Base-by-base conservation (phyloP, 1,284 basidiomycete genomes). In the Sparassis latifolia region DNA sequence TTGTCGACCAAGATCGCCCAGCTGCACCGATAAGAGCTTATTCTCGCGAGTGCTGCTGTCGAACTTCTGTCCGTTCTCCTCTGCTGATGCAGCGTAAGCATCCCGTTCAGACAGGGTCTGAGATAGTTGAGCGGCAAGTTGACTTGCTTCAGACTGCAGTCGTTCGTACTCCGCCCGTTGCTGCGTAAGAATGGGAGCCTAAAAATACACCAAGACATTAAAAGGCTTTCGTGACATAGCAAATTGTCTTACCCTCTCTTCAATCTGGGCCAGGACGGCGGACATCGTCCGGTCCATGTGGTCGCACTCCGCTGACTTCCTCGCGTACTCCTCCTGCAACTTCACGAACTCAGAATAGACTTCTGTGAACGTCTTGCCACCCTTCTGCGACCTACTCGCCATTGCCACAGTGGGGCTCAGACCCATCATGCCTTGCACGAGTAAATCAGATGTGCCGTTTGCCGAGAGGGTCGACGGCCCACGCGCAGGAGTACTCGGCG, bases 341-440 rank as follows among this genome's bases (percentile, higher is more conserved):
- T 82, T 78, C 44, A 93, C 82, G 58, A 90, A 89, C 58, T 92
- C 89, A n/a, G 86, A 78, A 63, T 95, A 96, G 12, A 96, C 83
- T 63, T 94, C 86, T 0, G 92, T 94, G 68, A 94, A 92, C 2
- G 85, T 87, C 74, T 89, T 89, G 27, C 92, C 92, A 32, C 74
- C 78, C 63, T 77, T 80, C 68, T 91, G 89, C 30, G 86, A 78
- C 54, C 78, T 81, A 64, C 82, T 82, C 3, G 87, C 91, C 69
- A 97, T 84, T 0, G 87, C 85, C 6, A 95, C 86, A 0, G 92
- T 90, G 0, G 92, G 91, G 62, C 86, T 90, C 27, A 92, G 68
- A 39, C 80, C 78, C 61, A 84, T 69, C 68, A 86, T 78, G 6
- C 75, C 74, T 38, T 82, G 76, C 29, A 69, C 64, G 7, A 74